Percentiles rank a stretch among this genome's conserved stretches.
phyloP scores from a whole-genome alignment of 1,284 basidiomycete genomes.

The Mycosarcoma maydis region DNA sequence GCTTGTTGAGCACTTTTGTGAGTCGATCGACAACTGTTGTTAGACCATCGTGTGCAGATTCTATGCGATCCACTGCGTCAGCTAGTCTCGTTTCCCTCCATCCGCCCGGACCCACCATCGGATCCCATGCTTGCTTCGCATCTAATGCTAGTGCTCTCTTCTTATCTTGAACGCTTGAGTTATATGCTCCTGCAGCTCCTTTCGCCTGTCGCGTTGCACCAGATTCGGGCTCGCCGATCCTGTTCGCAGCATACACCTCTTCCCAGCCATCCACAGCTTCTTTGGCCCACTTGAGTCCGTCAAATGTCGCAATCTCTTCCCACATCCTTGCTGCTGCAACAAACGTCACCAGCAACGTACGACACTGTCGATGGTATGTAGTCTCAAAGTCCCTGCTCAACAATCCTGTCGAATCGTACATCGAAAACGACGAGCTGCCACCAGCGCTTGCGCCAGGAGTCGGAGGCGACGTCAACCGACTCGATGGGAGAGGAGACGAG shows the following conservation, averaged over 20 bases:
- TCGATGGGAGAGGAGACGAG: constrained; percentile 24
- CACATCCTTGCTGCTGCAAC: constrained; percentile 43
- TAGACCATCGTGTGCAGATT: constrained; percentile 32
- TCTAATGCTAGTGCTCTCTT: constrained; percentile 21
- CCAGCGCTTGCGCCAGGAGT: constrained; percentile 20
- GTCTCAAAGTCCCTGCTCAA: constrained; percentile 53
- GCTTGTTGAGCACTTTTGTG: constrained; percentile 38
- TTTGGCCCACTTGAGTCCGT: constrained; percentile 58
- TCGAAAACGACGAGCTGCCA: constrained; percentile 13
- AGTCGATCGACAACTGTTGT: constrained; percentile 23
- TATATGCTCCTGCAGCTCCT: constrained; percentile 1
- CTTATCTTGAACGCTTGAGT: constrained; percentile 19
- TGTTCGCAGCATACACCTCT: constrained; percentile 35
- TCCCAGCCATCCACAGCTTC: constrained; percentile 52
- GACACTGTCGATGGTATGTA: constrained; percentile 55
- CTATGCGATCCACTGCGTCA: constrained; percentile 24
- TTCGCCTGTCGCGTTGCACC: constrained; percentile 15
- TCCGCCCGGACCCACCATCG: constrained; percentile 28
- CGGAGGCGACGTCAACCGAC: constrained; percentile 13
- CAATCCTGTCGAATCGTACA: constrained; percentile 39
- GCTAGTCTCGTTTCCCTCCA: constrained; percentile 34
- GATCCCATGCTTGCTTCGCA: constrained; percentile 27
- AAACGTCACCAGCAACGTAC: constrained; percentile 47
- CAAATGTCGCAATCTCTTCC: constrained; percentile 58
- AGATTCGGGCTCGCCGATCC: constrained; percentile 23